A percentile compares a stretch with the other conserved stretches of the same genome.
Evolutionary conservation across 2,329 filamentous ascomycete genomes (phyloP).

Genomic region (Parascedosporium putredinis): DNA sequence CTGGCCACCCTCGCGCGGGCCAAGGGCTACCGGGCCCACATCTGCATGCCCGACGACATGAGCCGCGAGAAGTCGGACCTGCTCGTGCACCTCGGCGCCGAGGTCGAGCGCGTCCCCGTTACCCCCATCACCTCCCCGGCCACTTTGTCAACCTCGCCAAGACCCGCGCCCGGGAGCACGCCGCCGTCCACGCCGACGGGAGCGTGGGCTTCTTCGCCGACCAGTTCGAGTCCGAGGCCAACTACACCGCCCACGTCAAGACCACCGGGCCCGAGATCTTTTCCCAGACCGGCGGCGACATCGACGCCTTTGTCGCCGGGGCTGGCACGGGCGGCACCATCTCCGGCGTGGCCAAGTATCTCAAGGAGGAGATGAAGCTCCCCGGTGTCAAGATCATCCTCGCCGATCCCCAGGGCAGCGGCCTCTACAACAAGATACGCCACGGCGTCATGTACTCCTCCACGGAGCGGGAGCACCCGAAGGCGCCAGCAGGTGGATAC

Average conservation of each 20-base stretch:
- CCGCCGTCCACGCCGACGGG: constrained; percentile 33
- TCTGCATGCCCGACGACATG: constrained; percentile 95
- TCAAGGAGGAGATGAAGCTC: constrained; percentile 61
- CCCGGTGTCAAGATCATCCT: constrained; percentile 61
- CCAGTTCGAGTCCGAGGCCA: constrained; percentile 87
- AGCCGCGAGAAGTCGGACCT: constrained; percentile 80
- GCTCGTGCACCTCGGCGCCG: constrained; percentile 77
- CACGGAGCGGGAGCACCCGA: constrained; percentile 82
- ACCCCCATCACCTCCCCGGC: constrained; percentile 87
- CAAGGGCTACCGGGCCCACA: constrained; percentile 82
- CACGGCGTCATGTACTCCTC: constrained; percentile 92
- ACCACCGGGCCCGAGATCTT: constrained; percentile 87
- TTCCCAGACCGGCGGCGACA: constrained; percentile 57
- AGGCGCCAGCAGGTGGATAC: constrained; percentile 87
- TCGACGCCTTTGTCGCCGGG: constrained; percentile 87
- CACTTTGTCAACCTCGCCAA: constrained; percentile 94
- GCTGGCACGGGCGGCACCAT: constrained; percentile 93
- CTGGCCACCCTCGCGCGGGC: constrained; percentile 82
- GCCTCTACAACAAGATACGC: constrained; percentile 81
- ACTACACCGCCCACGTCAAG: constrained; percentile 74
- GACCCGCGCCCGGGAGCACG: constrained; percentile 65
- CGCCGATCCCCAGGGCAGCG: constrained; percentile 89
- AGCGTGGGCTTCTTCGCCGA: constrained; percentile 88
- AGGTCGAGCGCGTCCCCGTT: constrained; percentile 82
- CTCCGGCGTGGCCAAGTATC: constrained; percentile 69